phyloP scores from a whole-genome alignment of 257 asterid genomes.

The Schizonepeta tenuifolia region DNA sequence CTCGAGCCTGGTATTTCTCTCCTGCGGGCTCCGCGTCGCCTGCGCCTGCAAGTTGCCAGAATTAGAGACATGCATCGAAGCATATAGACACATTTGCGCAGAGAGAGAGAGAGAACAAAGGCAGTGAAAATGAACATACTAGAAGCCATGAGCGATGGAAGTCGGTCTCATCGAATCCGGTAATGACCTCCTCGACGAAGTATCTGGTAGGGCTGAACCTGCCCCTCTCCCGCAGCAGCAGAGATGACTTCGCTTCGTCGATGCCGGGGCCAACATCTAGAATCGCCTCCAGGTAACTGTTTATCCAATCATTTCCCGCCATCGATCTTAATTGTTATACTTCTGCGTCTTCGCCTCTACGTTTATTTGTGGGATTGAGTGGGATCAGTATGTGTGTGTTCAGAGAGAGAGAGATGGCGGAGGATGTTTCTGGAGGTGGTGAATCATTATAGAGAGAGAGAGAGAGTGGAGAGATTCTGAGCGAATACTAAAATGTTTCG shows the following conservation, averaged over 20 bases:
- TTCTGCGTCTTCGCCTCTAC: neutral
- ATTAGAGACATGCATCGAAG: constrained; percentile 29
- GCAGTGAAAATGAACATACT: constrained; percentile 41
- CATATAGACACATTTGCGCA: constrained; percentile 30
- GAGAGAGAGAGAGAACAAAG: neutral
- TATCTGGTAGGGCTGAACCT: constrained; percentile 89
- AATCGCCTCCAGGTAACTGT: constrained; percentile 90
- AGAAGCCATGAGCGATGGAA: constrained; percentile 86
- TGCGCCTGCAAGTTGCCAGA: constrained; percentile 63
- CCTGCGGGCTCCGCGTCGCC: constrained; percentile 90
- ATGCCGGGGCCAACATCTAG: constrained; percentile 85
- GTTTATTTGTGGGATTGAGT: neutral
- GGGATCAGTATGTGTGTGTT: neutral
- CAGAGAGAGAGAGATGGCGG: constrained; percentile 12
- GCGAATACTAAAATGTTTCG: neutral
- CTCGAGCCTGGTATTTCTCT: constrained; percentile 96
- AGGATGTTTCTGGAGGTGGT: constrained; percentile 38
- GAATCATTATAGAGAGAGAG: constrained; percentile 1
- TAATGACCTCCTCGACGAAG: constrained; percentile 87
- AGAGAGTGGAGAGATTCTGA: constrained; percentile 9
- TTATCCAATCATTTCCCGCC: constrained; percentile 99
- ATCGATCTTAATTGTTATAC: constrained; percentile 28
- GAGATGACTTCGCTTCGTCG: constrained; percentile 74
- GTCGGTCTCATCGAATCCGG: constrained; percentile 95
- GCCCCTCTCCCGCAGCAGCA: constrained; percentile 89